Evolutionary conservation across 2,329 filamentous ascomycete genomes (phyloP), one percentile per base, ranked within the genome.

Genomic region (Colletotrichum lupini): DNA sequence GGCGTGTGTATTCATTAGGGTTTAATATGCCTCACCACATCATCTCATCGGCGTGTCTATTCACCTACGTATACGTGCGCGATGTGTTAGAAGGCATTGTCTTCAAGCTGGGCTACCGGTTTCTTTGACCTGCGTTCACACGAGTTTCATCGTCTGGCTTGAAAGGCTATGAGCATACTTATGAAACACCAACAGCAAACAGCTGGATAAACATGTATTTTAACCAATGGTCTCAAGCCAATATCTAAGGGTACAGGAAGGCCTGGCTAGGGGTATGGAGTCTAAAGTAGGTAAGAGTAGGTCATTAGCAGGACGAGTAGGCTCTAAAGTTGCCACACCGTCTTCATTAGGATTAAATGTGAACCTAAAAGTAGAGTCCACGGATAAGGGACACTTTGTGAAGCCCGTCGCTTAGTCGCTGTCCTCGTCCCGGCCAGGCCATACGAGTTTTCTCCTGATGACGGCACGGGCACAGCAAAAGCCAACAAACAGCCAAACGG

Each of bases 401-500:
- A 19, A 22, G 1, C 30, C 1, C 19, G 1, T 5, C 2, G 9
- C n/a, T 53, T 46, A 73, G 26, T 73, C 60, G 49, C 60, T 73
- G 85, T 74, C 69, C 32, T 74, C 73, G 32, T 74, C 73, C 4
- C 73, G 60, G 12, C 69, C 73, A 9, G 86, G 80, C 83, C 88
- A 75, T 77, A 89, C 80, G 2, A 90, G 83, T 53, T 88, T 82
- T 53, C 82, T 81, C 14, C 81, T 82, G 76, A 77, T 78, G 49
- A 90, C 79, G 1, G 87, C 87, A 26, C 82, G 78, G 0, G 85
- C 77, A 75, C 87, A 83, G 57, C 80, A 81, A 11, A 81, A 77
- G 22, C 87, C 82, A 28, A 86, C 84, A 72, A 87, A 79, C 1
- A 90, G 62, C 84, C 87, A 90, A 78, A 88, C 83, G 12, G 80